Evolutionary conservation across 2,329 filamentous ascomycete genomes (phyloP).

Genomic region (Alternaria postmessia): DNA sequence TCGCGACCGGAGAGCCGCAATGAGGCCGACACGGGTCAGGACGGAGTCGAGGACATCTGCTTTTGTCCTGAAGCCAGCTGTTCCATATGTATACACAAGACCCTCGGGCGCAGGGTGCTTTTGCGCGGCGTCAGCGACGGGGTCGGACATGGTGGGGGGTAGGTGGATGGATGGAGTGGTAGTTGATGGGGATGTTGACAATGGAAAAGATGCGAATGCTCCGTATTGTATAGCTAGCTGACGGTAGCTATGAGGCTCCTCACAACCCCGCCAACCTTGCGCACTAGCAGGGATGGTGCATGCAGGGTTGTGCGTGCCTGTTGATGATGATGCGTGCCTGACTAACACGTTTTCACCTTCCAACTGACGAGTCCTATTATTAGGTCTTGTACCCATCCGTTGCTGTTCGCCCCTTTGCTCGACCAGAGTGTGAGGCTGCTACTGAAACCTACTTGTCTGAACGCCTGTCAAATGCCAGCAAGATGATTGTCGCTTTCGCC

Average conservation of each 20-base stretch:
- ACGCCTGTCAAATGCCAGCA: not conserved
- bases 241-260: slow-evolving; percentile 10
- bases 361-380: slow-evolving; percentile 4
- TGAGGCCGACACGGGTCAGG: slow-evolving; percentile 88
- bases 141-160: slow-evolving; percentile 37
- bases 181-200: too few relatives aligned
- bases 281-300: slow-evolving; percentile 28
- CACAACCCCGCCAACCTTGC: slow-evolving; percentile 8
- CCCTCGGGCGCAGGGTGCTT: slow-evolving; percentile 51
- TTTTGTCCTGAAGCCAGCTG: slow-evolving; percentile 70
- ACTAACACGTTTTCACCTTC: slow-evolving; percentile 6
- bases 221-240: not conserved
- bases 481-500: not conserved
- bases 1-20: slow-evolving; percentile 86
- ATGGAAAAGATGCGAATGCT: slow-evolving; percentile 7
- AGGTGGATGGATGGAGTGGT: not conserved
- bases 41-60: slow-evolving; percentile 89
- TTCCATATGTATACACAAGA: slow-evolving; percentile 51
- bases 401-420: too few relatives aligned
- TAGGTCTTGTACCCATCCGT: not conserved
- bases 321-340: slow-evolving; percentile 25
- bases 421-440: not conserved
- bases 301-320: slow-evolving; percentile 24
- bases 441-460: not conserved
- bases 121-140: slow-evolving; percentile 41